Percentiles rank a stretch among this genome's conserved stretches.
Conservation (phyloP, 495 filamentous ascomycete genomes). For the Talaromyces adpressus region DNA sequence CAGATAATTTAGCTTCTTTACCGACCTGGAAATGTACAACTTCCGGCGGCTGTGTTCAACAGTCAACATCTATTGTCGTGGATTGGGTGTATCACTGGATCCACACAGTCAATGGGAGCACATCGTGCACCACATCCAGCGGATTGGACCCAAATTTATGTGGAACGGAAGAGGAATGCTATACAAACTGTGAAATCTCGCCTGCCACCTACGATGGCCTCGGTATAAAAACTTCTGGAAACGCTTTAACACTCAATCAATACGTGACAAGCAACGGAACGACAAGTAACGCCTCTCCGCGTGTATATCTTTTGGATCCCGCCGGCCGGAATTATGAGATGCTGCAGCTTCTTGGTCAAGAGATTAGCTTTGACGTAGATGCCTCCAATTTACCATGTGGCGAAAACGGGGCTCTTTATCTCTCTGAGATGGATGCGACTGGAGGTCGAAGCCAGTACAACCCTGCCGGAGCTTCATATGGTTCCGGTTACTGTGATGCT, state of each 20-base stretch:
- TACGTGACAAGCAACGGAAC: constrained; percentile 21
- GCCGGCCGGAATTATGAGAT: constrained; percentile 50
- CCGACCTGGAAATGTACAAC: constrained; percentile 34
- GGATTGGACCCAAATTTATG: constrained; percentile 39
- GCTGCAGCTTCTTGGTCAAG: constrained; percentile 50
- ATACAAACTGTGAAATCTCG: constrained; percentile 44
- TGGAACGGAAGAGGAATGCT: constrained; percentile 38
- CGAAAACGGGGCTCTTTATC: constrained; percentile 62
- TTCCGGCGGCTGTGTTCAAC: constrained; percentile 25
- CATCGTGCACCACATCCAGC: constrained; percentile 28
- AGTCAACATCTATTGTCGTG: constrained; percentile 32
- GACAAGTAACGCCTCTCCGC: constrained; percentile 36
- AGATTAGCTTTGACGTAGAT: constrained; percentile 60
- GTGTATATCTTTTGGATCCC: constrained; percentile 54
- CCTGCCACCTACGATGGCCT: constrained; percentile 34
- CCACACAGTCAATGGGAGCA: constrained; percentile 27
- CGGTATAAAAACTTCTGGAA: constrained; percentile 39
- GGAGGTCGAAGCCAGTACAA: constrained; percentile 51
- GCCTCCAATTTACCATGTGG: constrained; percentile 54
- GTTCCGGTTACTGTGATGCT: constrained; percentile 65
- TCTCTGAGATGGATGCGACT: constrained; percentile 53
- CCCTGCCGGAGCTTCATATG: constrained; percentile 55
- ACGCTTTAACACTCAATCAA: constrained; percentile 34
- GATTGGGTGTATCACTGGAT: constrained; percentile 37
- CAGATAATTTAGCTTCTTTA: constrained; percentile 27